Evolutionary conservation across 768 basidiomycete species (phyloP).

Genomic region (Boletus subcaerulescens): DNA sequence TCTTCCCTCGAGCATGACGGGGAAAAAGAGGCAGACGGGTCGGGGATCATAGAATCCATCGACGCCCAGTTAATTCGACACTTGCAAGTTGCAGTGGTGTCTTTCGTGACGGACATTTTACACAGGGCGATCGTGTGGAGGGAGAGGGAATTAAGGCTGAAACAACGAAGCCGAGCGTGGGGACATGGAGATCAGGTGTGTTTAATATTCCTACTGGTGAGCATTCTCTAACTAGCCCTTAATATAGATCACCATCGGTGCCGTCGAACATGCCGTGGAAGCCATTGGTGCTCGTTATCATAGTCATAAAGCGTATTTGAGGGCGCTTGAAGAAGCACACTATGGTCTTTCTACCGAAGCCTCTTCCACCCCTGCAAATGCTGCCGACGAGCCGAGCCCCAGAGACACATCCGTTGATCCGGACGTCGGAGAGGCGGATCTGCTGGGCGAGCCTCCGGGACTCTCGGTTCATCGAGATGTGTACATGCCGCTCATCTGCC

Average conservation of each 20-base stretch:
- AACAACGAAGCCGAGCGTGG: constrained; percentile 62
- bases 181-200: constrained; percentile 42
- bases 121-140: constrained; percentile 51
- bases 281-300: constrained; percentile 40
- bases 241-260: constrained; percentile 40
- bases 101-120: constrained; percentile 52
- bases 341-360: constrained; percentile 1
- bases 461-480: constrained; percentile 30
- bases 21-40: constrained; percentile 13
- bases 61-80: constrained; percentile 48
- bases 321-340: constrained; percentile 25
- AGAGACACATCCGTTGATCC: constrained; percentile 1
- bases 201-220: background rate
- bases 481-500: constrained; percentile 36
- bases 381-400: constrained; percentile 17
- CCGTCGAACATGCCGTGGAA: constrained; percentile 49
- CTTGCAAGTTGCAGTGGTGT: constrained; percentile 43
- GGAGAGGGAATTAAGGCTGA: constrained; percentile 58
- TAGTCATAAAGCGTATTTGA: constrained; percentile 43
- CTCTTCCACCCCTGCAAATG: background rate
- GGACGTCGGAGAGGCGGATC: background rate
- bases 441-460: background rate
- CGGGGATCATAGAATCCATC: constrained; percentile 35
- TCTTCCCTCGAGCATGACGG: constrained; percentile 24
- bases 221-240: background rate